Conservation (phyloP, 805 yeast species). For the Saccharomyces mikatae region DNA sequence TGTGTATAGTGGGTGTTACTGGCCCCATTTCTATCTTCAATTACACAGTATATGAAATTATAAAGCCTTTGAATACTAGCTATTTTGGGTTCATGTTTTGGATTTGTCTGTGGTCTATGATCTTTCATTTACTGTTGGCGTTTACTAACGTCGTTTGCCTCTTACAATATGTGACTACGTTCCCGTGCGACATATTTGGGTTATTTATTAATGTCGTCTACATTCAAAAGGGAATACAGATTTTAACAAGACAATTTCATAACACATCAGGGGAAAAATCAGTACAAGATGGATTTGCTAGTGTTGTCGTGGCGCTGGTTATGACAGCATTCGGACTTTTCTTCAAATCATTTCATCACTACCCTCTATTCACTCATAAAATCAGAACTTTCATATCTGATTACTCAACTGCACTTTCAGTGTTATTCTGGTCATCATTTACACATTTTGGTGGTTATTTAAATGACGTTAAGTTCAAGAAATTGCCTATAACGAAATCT, state of each 20-base stretch:
- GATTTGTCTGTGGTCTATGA: constrained; percentile 87
- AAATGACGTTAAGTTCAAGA: constrained; percentile 45
- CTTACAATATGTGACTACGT: constrained; percentile 64
- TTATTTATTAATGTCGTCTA: constrained; percentile 82
- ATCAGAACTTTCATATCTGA: constrained; percentile 70
- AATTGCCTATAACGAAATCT: constrained; percentile 61
- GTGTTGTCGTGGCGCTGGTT: constrained; percentile 63
- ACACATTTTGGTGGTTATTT: constrained; percentile 83
- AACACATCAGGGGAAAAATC: constrained; percentile 27
- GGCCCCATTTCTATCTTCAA: constrained; percentile 92
- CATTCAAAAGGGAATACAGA: constrained; percentile 84
- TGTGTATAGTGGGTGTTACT: constrained; percentile 93
- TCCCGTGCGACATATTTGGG: constrained; percentile 90
- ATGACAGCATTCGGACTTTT: constrained; percentile 73
- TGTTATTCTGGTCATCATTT: constrained; percentile 86
- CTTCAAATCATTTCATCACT: constrained; percentile 41
- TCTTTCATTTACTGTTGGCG: constrained; percentile 69
- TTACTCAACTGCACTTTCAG: constrained; percentile 76
- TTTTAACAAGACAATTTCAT: constrained; percentile 61
- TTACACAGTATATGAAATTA: constrained; percentile 57
- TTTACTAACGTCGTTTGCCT: constrained; percentile 57
- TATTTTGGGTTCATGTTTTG: constrained; percentile 93
- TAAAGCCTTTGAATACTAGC: constrained; percentile 33
- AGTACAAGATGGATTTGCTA: constrained; percentile 55
- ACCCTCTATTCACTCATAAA: constrained; percentile 52